These are phyloP conservation scores for Tulasnella sp. DNA, from an alignment of 768 basidiomycete species.

Conservation along the genomic window DNA sequence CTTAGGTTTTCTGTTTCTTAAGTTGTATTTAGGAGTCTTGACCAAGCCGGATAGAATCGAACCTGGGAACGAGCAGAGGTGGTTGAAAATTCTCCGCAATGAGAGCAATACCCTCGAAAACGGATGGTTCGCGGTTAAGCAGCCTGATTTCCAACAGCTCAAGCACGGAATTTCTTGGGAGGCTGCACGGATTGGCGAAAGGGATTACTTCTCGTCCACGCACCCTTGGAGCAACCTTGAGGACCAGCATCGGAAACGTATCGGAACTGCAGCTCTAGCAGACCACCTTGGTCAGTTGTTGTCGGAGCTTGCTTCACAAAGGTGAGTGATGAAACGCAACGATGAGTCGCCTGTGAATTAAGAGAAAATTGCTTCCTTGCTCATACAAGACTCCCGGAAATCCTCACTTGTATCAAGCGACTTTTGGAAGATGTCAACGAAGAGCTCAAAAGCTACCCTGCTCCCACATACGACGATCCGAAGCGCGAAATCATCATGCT, in stretches of 20 bases:
- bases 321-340: too few species aligned
- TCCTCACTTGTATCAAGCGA: neutral
- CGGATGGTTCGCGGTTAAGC: constrained; percentile 61
- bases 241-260: constrained; percentile 41
- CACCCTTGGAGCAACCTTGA: too few species aligned
- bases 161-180: constrained; percentile 53
- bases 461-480: constrained; percentile 9
- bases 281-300: constrained; percentile 56
- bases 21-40: too few species aligned
- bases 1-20: too few species aligned
- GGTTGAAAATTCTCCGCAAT: constrained; percentile 39
- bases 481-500: constrained; percentile 13
- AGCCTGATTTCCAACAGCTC: constrained; percentile 49
- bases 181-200: constrained; percentile 56
- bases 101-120: constrained; percentile 41
- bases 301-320: constrained; percentile 56
- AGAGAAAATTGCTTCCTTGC: too few species aligned
- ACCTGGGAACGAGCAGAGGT: constrained; percentile 44
- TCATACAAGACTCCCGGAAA: constrained; percentile 16
- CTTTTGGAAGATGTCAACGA: neutral
- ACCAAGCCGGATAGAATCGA: constrained; percentile 47
- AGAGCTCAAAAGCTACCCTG: constrained; percentile 1
- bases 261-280: constrained; percentile 56
- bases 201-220: constrained; percentile 47
- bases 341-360: too few species aligned